phyloP scores from a whole-genome alignment of 2,329 filamentous ascomycete genomes.

The Pyricularia sp. region DNA sequence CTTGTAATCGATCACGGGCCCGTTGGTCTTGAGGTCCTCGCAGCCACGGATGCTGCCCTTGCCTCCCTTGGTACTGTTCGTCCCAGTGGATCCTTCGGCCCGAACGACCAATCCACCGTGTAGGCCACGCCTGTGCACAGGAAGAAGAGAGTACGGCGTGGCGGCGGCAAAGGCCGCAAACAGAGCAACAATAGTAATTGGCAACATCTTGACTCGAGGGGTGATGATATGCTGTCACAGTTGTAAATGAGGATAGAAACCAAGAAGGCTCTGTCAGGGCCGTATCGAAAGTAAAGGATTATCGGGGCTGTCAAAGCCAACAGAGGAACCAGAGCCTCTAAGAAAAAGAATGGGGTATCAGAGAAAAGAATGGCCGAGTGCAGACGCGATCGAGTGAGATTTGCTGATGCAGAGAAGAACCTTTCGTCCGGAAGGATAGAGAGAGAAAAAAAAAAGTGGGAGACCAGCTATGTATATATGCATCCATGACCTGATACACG shows the following conservation, averaged over 20 bases:
- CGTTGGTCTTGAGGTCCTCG: not conserved
- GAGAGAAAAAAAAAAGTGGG: too few species aligned
- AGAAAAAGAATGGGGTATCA: not conserved
- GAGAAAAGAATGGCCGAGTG: not conserved
- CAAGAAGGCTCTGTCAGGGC: not conserved
- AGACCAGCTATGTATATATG: not conserved
- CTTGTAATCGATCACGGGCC: not conserved
- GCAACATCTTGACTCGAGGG: not conserved
- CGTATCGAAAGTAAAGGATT: not conserved
- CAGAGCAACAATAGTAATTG: not conserved
- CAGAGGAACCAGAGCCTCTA: not conserved
- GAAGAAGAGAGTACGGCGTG: not conserved
- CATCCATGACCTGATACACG: not conserved
- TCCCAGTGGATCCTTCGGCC: not conserved
- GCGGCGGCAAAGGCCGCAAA: not conserved
- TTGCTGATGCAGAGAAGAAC: not conserved
- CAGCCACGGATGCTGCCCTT: not conserved
- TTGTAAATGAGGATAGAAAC: not conserved
- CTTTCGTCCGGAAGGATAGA: not conserved
- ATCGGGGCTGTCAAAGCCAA: not conserved
- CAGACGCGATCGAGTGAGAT: not conserved
- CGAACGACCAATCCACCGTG: not conserved
- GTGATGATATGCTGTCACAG: not conserved
- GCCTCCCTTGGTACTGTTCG: not conserved
- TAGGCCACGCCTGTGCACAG: not conserved